Evolutionary conservation across 306 rosid species (phyloP), one percentile per base, ranked within the genome.

Genomic region (Begonia fuchsioides): DNA sequence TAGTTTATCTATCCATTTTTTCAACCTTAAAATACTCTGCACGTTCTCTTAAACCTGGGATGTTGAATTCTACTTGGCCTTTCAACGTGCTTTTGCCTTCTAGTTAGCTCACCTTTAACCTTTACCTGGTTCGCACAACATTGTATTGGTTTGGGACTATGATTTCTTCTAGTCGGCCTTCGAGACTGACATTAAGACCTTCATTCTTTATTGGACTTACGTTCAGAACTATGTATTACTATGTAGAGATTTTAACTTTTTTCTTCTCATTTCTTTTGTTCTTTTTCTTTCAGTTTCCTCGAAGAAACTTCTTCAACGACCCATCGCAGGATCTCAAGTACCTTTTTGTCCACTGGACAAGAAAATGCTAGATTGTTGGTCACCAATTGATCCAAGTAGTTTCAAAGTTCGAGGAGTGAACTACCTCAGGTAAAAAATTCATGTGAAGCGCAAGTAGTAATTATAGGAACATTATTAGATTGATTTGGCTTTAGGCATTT

Each of bases 301-400:
- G 44, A 92, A 82, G 82, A 53, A 41, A 50, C 72, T 85, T 63
- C 71, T 92, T 54, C 93, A 68, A 77, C 75, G 92, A 64, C 96
- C 98, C 18, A 50, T 54, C 15, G 96, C 98, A 38, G 98, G 98
- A 43, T 82, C 93, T 41, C 96, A 92, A 73, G 95, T 92, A 49
- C 87, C 96, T 15, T 73, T 85, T 72, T 82, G 93, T 66, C 98
- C 96, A 40, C 47, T 74, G 15, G 96, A 79, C 13, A 92, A 92
- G 98, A 77, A 72, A 56, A 85, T 92, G 79, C 80, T 79, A 10
- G 86, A 92, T 67, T 77, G 72, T 69, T 92, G 98, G 98, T 79
- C 98, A 57, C 79, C 56, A 1, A 75, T 92, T 66, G 94, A 92
- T 14, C 96, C 98, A 48, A 56, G 54, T 70, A 61, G 78, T 44